Evolutionary conservation across 73 alveolate species (phyloP).

Genomic region (Paraurostyla sp.): DNA sequence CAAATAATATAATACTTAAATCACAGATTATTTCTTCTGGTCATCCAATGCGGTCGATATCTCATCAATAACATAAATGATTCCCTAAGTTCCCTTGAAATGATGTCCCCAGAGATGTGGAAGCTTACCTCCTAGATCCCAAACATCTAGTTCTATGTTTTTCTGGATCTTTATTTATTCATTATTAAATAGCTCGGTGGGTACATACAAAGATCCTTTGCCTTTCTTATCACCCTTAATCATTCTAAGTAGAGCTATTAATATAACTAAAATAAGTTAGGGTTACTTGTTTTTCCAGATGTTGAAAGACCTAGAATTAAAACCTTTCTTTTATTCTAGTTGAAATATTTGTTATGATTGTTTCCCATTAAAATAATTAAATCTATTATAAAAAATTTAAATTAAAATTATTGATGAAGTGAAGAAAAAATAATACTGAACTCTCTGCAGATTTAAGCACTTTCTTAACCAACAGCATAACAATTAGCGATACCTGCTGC

Average conservation of each 20-base stretch:
- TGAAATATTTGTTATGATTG: conserved; percentile 55
- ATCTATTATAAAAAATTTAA: not conserved
- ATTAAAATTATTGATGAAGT: not conserved
- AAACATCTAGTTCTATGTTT: conserved; percentile 31
- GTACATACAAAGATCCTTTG: conserved; percentile 3
- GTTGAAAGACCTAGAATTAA: conserved; percentile 24
- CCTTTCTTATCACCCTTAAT: conserved; percentile 9
- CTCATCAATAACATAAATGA: conserved; percentile 45
- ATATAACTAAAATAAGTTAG: not conserved
- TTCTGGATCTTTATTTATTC: conserved; percentile 16
- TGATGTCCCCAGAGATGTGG: conserved; percentile 66
- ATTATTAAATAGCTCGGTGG: conserved; percentile 54
- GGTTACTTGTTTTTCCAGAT: conserved; percentile 60
- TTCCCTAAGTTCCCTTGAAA: conserved; percentile 53
- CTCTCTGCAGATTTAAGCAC: no score
- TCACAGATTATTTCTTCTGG: not conserved
- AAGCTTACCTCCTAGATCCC: conserved; percentile 63
- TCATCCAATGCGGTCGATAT: not conserved
- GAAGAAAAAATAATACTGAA: no score
- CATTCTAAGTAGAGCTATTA: conserved; percentile 35
- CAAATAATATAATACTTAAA: no score
- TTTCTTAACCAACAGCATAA: no score
- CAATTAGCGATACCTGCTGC: no score
- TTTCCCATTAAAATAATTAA: conserved; percentile 42
- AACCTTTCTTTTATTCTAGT: conserved; percentile 18